Evolutionary conservation across 139 green algal species (phyloP).

Genomic region (Edaphochlamys debaryana): DNA sequence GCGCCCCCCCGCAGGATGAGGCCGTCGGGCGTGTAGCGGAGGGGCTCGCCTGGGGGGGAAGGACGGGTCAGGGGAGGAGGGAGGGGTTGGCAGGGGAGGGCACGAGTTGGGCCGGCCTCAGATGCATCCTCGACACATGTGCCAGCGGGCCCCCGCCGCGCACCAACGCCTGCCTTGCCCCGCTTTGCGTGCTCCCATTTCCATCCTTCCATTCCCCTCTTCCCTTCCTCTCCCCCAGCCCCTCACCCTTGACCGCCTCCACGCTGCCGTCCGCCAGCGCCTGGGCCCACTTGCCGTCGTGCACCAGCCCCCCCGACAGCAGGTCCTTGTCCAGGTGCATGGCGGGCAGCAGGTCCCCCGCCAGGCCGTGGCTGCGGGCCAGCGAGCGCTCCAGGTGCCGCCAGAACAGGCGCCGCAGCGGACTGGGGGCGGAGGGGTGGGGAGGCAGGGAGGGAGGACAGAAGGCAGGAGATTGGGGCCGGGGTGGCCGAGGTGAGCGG

Average conservation of each 20-base stretch:
- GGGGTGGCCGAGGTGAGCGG: too few relatives aligned
- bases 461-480: neutral
- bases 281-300: conserved; percentile 28
- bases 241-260: neutral
- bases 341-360: conserved; percentile 8
- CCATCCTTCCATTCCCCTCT: too few relatives aligned
- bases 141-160: neutral
- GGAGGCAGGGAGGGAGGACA: neutral
- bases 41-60: conserved; percentile 5
- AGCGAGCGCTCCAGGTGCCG: conserved; percentile 9
- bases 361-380: neutral
- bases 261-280: neutral
- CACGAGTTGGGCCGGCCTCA: neutral
- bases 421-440: neutral
- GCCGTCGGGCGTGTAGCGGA: conserved; percentile 4
- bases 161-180: too few relatives aligned
- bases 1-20: conserved; percentile 10
- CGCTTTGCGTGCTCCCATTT: too few relatives aligned
- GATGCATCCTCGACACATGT: neutral
- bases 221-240: neutral
- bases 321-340: conserved; percentile 23
- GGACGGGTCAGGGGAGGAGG: neutral
- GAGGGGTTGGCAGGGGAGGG: neutral
- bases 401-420: conserved; percentile 36
- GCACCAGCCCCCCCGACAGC: conserved; percentile 21